Evolutionary conservation across 2,329 filamentous ascomycete genomes (phyloP), one percentile per base, ranked within the genome.

Genomic region (Acarospora socialis): DNA sequence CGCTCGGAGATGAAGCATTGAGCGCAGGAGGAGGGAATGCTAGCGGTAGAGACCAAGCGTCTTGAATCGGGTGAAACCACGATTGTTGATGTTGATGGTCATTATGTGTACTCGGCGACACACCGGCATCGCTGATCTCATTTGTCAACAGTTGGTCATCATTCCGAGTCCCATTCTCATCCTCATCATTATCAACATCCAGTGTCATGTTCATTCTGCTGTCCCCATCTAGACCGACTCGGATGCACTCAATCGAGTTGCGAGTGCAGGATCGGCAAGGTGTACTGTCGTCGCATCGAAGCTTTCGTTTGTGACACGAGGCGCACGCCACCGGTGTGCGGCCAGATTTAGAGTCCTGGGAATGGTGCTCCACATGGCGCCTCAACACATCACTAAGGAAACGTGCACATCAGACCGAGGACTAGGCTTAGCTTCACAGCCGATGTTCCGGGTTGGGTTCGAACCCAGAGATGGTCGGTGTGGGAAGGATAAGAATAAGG

Each of bases 321-420:
- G 5, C 17, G 14, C 32, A 34, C 17, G 32, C 32, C 4, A 29
- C 23, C 13, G 22, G 16, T 18, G 24, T 29, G 5, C 7, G 25
- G 15, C 9, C 23, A 8, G 16, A 12, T 9, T 21, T 21, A 15
- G 6, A 5, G 19, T 34, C 32, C 24, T 21, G 24, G 12, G 16
- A 19, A 22, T 34, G 32, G 23, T 34, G 32, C 18, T 34, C 24
- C 4, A 34, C 32, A 28, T 34, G 32, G n/a, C 32, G 32, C 24
- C 29, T 34, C 24, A 34, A 12, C 8, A 34, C 32, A 16, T 35
- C 33, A 19, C 33, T 35, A 24, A n/a, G n/a, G n/a, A n/a, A n/a
- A n/a, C n/a, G n/a, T n/a, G n/a, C n/a, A n/a, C 4, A 31, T 23
- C 8, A 21, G 19, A 8, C 16, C 12, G 21, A 9, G 16, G 17